Base-by-base conservation (phyloP, 129 eudicot species). In the Apium graveolens region DNA sequence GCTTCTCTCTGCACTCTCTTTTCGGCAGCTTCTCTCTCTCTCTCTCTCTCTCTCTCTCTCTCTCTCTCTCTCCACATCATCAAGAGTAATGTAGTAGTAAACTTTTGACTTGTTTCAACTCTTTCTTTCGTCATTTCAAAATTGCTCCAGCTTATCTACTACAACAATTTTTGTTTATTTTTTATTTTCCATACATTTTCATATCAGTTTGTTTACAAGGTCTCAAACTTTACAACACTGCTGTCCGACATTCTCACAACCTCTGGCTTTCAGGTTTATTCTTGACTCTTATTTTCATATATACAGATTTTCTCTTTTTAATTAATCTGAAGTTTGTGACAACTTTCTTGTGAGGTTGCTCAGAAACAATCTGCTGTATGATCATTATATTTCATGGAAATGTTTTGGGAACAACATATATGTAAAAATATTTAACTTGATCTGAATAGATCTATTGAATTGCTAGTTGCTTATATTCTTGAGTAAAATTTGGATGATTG, bases 101-200 rank as follows among this genome's bases (percentile, higher is more conserved):
- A 42, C 77, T 73, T 44, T 73, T 73, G 77, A 44, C 77, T 44
- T 73, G 39, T 73, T 73, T 37, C 51, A 26, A 44, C 38, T 20
- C n/a, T 73, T 73, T 73, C 77, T 73, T 44, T 73, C 27, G 35
- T 73, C 49, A 57, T 57, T n/a, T 57, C 32, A 11, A n/a, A 24
- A 24, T 57, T 29, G 20, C 29, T 21, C 7, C 60, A 26, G 3
- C 16, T 73, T 73, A 73, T 73, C 77, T 43, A 26, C 76, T 41
- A 7, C 11, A 38, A 21, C 13, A 18, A 3, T 11, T 20, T 41
- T 38, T 8, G 14, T 41, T 24, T 20, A 39, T 2, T 1, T 12
- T 8, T 8, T 0, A 24, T 3, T 9, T 41, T 72, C 5, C 34
- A 72, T 20, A 2, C 32, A 27, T 3, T 39, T 13, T 39, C 46